A percentile compares a stretch with the other conserved stretches of the same genome.
phyloP scores from a whole-genome alignment of 345 rosid species.

The Salix udensis region DNA sequence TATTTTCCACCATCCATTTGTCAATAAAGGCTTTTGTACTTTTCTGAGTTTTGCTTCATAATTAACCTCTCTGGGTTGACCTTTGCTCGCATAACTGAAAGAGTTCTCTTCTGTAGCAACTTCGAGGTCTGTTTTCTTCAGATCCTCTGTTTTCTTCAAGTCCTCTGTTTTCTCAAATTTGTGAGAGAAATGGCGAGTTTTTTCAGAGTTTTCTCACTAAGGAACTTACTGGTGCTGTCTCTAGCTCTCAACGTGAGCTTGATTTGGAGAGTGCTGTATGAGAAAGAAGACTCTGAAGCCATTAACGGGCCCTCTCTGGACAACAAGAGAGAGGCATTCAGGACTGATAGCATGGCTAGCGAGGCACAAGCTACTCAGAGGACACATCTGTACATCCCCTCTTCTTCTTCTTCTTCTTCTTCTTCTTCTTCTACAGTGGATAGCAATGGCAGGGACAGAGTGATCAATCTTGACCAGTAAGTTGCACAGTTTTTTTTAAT shows the following conservation, averaged over 20 bases:
- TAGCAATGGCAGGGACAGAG: conserved; percentile 30
- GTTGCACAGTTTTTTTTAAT: conserved; percentile 16
- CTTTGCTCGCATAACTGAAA: background rate
- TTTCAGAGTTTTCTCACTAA: conserved; percentile 37
- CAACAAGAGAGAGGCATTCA: conserved; percentile 9
- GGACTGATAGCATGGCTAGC: background rate
- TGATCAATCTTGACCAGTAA: conserved; percentile 65
- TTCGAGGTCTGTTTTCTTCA: background rate
- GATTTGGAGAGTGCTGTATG: conserved; percentile 41
- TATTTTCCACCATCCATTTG: background rate
- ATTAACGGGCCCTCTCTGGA: conserved; percentile 8
- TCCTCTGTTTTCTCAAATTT: background rate
- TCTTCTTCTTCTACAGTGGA: conserved; percentile 8
- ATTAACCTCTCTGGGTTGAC: background rate
- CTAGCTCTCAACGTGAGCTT: conserved; percentile 63
- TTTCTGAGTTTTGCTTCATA: background rate
- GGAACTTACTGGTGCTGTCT: conserved; percentile 60
- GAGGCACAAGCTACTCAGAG: conserved; percentile 6
- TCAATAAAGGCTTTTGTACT: background rate
- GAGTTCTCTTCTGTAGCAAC: background rate
- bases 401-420: conserved; percentile 13
- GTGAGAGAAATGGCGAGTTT: conserved; percentile 37
- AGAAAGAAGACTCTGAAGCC: conserved; percentile 11
- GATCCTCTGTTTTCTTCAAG: background rate
- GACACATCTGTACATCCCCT: conserved; percentile 17